phyloP scores from a whole-genome alignment of 2,329 filamentous ascomycete species.

The Colletotrichum acutatum region DNA sequence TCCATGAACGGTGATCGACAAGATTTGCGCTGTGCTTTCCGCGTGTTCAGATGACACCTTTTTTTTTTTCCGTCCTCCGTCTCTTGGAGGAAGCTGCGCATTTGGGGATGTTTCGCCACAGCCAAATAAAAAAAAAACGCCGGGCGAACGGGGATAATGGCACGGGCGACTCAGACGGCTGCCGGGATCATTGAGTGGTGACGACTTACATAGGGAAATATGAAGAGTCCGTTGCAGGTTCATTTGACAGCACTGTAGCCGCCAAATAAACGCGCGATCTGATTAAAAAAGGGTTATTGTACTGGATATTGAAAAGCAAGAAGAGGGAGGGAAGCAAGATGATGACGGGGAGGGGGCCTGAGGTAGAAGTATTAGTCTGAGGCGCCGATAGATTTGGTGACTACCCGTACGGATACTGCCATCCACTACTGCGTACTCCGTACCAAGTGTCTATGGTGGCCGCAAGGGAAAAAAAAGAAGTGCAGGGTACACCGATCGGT shows the following conservation, averaged over 20 bases:
- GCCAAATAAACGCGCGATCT: conserved; percentile 89
- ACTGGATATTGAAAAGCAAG: conserved; percentile 39
- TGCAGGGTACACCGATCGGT: not conserved
- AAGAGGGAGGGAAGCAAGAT: not conserved
- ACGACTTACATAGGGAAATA: conserved; percentile 71
- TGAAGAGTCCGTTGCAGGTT: conserved; percentile 84
- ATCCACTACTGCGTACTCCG: not conserved
- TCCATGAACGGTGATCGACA: conserved; percentile 12
- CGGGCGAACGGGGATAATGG: conserved; percentile 3
- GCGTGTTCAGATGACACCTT: conserved; percentile 20
- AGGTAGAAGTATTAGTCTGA: conserved; percentile 32
- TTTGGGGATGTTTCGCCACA: conserved; percentile 17
- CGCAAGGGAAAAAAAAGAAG: not conserved
- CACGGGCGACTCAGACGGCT: not conserved
- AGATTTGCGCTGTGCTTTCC: conserved; percentile 19
- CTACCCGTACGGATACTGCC: not conserved
- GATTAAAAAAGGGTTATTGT: conserved; percentile 29
- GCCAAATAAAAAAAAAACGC: not conserved
- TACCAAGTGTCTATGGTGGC: not conserved
- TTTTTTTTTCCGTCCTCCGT: not conserved
- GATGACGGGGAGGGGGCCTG: conserved; percentile 15
- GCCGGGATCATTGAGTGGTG: not conserved
- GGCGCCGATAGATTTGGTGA: conserved; percentile 20
- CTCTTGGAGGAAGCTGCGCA: not conserved
- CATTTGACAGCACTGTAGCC: conserved; percentile 91